Evolutionary conservation across 1,284 basidiomycete genomes (phyloP), one percentile per base, ranked within the genome.

Genomic region (Rhodotorula sp.): DNA sequence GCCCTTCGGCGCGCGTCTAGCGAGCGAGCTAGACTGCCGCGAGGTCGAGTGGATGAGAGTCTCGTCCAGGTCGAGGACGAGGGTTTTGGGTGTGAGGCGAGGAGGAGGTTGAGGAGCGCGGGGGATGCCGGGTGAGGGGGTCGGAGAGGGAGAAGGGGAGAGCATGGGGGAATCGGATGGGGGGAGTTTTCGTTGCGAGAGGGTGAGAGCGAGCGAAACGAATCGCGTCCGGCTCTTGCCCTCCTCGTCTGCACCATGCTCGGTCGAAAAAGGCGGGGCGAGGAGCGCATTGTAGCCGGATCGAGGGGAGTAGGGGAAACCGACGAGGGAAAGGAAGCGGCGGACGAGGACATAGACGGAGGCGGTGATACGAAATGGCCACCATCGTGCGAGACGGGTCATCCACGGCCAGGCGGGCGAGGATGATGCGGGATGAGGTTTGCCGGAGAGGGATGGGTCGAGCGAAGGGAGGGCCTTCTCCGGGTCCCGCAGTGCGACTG

Each of bases 1-100:
- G 1, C 79, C 79, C 20, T 63, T 68, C 28, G 60, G 60, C 26
- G 63, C 61, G 20, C 56, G 61, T 30, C 59, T 34, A 24, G 26
- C 34, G 31, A 16, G 15, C 52, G 46, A 34, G 26, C 40, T 20
- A 6, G 18, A 24, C 55, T 40, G 50, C 52, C 76, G 50, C n/a
- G 62, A 74, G 89, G 91, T 99, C 3, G 94, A 97, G 79, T 99
- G 95, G 69, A 99, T 98, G 65, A 99, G 86, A 1, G 95, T 99
- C 82, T 99, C 95, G 80, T 99, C 95, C 52, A 99, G 84, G 81
- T 99, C 95, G 58, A 99, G 87, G 28, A 97, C 93, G 40, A 97
- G 87, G 0, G 92, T 95, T 83, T 97, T 97, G 56, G 87, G 91
- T 9, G 72, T 74, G n/a, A 72, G 53, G 1, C 61, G 56, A 6